Conservation (phyloP, 306 rosid genomes). For the Pyrus betulifolia region DNA sequence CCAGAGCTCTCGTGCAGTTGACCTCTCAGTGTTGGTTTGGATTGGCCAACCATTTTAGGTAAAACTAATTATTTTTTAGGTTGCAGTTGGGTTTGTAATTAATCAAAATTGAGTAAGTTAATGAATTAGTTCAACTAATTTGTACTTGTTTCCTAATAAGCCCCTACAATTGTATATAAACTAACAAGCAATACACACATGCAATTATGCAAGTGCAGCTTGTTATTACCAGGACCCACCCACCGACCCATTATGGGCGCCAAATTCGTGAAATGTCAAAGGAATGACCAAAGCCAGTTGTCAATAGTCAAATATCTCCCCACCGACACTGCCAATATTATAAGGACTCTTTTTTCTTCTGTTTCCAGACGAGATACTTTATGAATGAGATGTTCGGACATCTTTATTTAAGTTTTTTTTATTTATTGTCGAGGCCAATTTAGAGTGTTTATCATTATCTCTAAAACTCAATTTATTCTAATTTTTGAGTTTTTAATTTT, state of each 20-base stretch:
- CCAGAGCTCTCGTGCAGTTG: neutral
- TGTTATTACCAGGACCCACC: neutral
- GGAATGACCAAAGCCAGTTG: neutral
- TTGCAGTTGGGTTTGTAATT: neutral
- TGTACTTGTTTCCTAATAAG: neutral
- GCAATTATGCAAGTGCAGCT: neutral
- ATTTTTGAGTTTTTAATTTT: too few relatives aligned
- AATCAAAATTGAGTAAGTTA: neutral
- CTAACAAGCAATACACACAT: neutral
- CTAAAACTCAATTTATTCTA: too few relatives aligned
- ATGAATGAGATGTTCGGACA: too few relatives aligned
- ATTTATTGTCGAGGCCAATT: too few relatives aligned
- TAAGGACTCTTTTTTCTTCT: neutral
- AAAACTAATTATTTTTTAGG: neutral
- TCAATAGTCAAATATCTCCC: neutral
- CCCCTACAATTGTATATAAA: neutral
- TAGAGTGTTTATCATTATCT: too few relatives aligned
- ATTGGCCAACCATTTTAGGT: conserved; percentile 4
- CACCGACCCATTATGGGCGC: too few relatives aligned
- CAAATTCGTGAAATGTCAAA: neutral
- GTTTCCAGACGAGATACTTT: neutral
- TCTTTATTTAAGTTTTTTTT: too few relatives aligned
- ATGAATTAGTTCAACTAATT: conserved; percentile 7
- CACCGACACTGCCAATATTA: neutral
- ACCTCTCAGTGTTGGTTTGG: conserved; percentile 1